Conservation (phyloP, 305 asterid species). For the Lippia alba region DNA sequence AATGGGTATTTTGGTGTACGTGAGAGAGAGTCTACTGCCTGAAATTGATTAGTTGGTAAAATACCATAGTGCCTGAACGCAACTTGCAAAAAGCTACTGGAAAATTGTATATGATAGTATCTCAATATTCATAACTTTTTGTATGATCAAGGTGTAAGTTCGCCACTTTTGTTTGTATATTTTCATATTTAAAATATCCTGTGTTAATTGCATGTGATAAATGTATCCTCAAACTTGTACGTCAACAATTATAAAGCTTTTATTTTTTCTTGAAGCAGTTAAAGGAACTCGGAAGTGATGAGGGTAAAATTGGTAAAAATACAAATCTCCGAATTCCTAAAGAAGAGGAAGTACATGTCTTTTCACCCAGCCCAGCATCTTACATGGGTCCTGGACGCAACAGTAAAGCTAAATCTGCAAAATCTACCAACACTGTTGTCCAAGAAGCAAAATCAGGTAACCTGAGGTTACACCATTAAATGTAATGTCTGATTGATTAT, state of each 20-base stretch:
- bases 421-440: constrained; percentile 41
- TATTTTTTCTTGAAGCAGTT: constrained; percentile 41
- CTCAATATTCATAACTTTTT: no score
- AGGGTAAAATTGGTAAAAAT: constrained; percentile 35
- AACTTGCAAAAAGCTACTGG: no score
- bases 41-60: no score
- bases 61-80: no score
- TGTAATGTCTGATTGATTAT: constrained; percentile 25
- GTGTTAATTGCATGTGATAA: constrained; percentile 15
- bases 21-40: no score
- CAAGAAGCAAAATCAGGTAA: constrained; percentile 57
- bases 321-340: constrained; percentile 38
- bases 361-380: constrained; percentile 34
- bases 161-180: no score
- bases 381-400: constrained; percentile 35
- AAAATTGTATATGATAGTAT: no score
- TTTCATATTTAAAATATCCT: not conserved
- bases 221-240: constrained; percentile 18
- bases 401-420: constrained; percentile 48
- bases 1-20: no score
- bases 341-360: constrained; percentile 33
- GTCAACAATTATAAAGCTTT: constrained; percentile 23
- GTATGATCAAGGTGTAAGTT: no score
- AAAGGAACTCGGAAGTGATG: constrained; percentile 35
- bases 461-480: constrained; percentile 4